These are phyloP conservation scores for Hawksworthiomyces lignivorus DNA, from an alignment of 2,329 filamentous ascomycete genomes.

Conservation along the genomic window DNA sequence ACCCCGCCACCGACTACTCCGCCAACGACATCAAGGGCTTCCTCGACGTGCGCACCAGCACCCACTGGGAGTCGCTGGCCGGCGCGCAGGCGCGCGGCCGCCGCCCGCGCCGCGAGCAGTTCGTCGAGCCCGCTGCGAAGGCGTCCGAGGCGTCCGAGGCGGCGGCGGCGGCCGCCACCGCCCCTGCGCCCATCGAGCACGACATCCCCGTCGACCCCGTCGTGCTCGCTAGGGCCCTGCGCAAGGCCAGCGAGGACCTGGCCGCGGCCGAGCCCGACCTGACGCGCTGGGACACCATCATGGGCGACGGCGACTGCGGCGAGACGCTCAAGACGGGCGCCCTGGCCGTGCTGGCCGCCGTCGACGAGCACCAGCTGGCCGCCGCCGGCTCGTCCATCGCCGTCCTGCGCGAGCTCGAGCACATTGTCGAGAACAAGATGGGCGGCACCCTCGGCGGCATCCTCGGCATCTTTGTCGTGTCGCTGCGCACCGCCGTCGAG, in stretches of 20 bases:
- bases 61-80: conserved; percentile 44
- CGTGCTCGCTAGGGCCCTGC: conserved; percentile 47
- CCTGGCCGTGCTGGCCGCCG: conserved; percentile 37
- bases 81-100: conserved; percentile 33
- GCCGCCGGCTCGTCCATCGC: conserved; percentile 37
- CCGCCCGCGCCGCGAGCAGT: conserved; percentile 35
- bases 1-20: conserved; percentile 34
- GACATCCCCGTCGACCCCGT: conserved; percentile 44
- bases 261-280: conserved; percentile 54
- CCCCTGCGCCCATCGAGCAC: conserved; percentile 14
- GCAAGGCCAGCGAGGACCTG: conserved; percentile 42
- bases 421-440: conserved; percentile 50
- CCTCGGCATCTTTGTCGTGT: conserved; percentile 47
- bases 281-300: conserved; percentile 54
- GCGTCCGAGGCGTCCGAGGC: conserved; percentile 8
- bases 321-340: conserved; percentile 52
- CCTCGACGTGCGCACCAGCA: conserved; percentile 57
- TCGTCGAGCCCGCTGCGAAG: conserved; percentile 31
- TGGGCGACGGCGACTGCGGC: conserved; percentile 61
- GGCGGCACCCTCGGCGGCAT: conserved; percentile 45
- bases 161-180: neutral
- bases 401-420: conserved; percentile 41
- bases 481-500: conserved; percentile 33
- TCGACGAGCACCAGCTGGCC: conserved; percentile 29
- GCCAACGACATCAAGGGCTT: conserved; percentile 51